Percentiles rank a stretch among this genome's conserved stretches.
phyloP scores from a whole-genome alignment of 2,329 filamentous ascomycete species.

The Cadophora gregata region DNA sequence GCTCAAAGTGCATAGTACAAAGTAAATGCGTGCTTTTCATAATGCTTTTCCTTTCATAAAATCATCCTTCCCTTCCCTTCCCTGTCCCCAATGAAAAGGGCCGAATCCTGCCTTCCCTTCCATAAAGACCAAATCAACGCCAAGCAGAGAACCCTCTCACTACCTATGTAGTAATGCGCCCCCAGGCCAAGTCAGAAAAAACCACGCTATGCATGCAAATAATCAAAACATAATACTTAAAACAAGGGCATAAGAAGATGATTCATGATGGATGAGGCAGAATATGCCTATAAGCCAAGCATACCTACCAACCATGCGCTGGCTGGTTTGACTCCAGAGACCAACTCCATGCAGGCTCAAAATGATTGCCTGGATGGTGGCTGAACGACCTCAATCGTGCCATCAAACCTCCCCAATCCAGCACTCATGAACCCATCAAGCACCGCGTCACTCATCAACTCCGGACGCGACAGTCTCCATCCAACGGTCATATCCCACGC shows the following conservation, averaged over 20 bases:
- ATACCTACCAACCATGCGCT: not conserved
- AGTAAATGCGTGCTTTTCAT: not conserved
- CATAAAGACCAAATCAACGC: not conserved
- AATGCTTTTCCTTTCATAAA: not conserved
- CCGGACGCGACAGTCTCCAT: slow-evolving; percentile 29
- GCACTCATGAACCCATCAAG: slow-evolving; percentile 38
- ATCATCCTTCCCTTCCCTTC: not conserved
- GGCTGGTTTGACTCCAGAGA: too few relatives aligned
- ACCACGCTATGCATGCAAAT: not conserved
- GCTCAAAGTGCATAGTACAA: not conserved
- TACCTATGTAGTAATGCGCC: not conserved
- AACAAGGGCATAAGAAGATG: not conserved
- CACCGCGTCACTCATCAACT: slow-evolving; percentile 31
- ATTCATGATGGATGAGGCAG: not conserved
- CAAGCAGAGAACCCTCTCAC: too few relatives aligned
- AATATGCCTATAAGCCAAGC: not conserved
- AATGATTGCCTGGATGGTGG: not conserved
- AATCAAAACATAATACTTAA: slow-evolving; percentile 12
- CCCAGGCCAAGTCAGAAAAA: not conserved
- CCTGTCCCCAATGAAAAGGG: not conserved
- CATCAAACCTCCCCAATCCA: slow-evolving; percentile 41
- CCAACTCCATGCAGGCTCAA: too few relatives aligned
- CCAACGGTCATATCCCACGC: slow-evolving; percentile 39
- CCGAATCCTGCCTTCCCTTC: not conserved
- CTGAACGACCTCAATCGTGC: slow-evolving; percentile 34